A percentile compares a stretch with the other conserved stretches of the same genome.
Evolutionary conservation across 495 filamentous ascomycete species (phyloP).

Genomic region (Neurospora sublineolata): DNA sequence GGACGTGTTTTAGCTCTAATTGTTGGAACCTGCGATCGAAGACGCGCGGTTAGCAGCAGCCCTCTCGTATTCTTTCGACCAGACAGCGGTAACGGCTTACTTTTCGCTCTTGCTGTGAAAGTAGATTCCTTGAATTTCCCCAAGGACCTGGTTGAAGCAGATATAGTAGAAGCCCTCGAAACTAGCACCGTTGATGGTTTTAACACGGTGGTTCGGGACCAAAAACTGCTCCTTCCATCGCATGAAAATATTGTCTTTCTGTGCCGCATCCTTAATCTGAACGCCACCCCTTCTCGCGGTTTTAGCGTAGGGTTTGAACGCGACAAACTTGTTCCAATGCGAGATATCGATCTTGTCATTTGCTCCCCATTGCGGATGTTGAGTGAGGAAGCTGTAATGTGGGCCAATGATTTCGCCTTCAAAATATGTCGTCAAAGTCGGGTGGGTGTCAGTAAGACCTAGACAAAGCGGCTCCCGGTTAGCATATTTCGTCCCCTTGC

Average conservation of each 20-base stretch:
- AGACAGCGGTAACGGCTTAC: slow-evolving; percentile 39
- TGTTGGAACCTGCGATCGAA: slow-evolving; percentile 62
- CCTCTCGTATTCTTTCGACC: not conserved
- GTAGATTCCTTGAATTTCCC: slow-evolving; percentile 84
- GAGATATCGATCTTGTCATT: slow-evolving; percentile 84
- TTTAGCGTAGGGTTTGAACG: slow-evolving; percentile 71
- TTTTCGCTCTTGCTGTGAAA: slow-evolving; percentile 97
- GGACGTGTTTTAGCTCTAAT: slow-evolving; percentile 77
- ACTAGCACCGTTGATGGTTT: slow-evolving; percentile 82
- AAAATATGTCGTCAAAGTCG: slow-evolving; percentile 94
- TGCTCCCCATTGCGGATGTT: slow-evolving; percentile 83
- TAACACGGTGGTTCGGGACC: slow-evolving; percentile 86
- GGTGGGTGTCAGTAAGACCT: slow-evolving; percentile 93
- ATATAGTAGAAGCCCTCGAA: slow-evolving; percentile 99
- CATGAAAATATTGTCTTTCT: slow-evolving; percentile 94
- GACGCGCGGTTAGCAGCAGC: slow-evolving; percentile 1
- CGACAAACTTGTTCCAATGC: slow-evolving; percentile 84
- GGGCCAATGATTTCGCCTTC: slow-evolving; percentile 96
- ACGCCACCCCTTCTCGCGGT: slow-evolving; percentile 50
- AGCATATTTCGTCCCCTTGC: not conserved
- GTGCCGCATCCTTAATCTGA: slow-evolving; percentile 55
- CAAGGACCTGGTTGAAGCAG: slow-evolving; percentile 86
- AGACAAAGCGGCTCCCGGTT: slow-evolving; percentile 1
- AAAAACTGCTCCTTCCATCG: slow-evolving; percentile 99
- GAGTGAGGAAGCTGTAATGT: slow-evolving; percentile 86